phyloP scores from a whole-genome alignment of 148 eudicot genomes.

The Arbutus unedo region DNA sequence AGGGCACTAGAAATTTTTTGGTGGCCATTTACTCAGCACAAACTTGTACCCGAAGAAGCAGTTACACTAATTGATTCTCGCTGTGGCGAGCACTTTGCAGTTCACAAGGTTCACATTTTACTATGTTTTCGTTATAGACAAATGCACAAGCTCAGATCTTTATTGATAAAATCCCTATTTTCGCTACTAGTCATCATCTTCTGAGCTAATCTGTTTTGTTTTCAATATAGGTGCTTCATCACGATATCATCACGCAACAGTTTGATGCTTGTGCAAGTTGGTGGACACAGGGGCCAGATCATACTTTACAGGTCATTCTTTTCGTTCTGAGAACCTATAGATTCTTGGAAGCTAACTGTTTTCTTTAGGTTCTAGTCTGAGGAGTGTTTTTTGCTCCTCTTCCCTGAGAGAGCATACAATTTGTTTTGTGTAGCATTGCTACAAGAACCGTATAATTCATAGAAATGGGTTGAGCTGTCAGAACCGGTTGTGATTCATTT shows the following conservation, averaged over 20 bases:
- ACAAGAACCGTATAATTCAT: background rate
- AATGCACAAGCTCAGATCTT: background rate
- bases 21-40: slow-evolving; percentile 99
- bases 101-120: slow-evolving; percentile 61
- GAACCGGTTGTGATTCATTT: background rate
- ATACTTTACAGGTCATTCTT: slow-evolving; percentile 74
- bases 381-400: background rate
- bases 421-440: background rate
- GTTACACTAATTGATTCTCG: slow-evolving; percentile 96
- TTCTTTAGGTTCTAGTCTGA: background rate
- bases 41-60: slow-evolving; percentile 67
- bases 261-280: slow-evolving; percentile 99
- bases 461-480: background rate
- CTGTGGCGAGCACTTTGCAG: slow-evolving; percentile 81
- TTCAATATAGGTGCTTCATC: slow-evolving; percentile 32
- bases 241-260: slow-evolving; percentile 55
- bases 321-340: background rate
- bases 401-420: background rate
- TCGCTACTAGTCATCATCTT: background rate
- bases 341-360: background rate
- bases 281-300: slow-evolving; percentile 99
- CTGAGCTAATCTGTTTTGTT: slow-evolving; percentile 7
- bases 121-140: background rate
- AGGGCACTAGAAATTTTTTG: slow-evolving; percentile 73
- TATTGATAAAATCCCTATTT: background rate